Conservation (phyloP, 495 filamentous ascomycete species). For the Delitschia confertaspora region DNA sequence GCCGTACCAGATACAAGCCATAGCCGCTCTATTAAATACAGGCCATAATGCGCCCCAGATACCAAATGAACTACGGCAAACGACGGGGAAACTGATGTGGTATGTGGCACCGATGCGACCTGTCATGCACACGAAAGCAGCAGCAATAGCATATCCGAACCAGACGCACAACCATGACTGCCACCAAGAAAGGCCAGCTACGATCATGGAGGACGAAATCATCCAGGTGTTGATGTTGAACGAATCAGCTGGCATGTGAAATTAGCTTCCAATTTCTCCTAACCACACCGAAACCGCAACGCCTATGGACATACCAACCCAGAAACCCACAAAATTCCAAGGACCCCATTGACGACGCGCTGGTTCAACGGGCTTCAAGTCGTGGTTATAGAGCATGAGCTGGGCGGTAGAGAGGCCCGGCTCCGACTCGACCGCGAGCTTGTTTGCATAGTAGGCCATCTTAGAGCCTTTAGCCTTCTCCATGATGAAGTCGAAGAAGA, state of each 20-base stretch:
- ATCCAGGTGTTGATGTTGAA: constrained; percentile 99
- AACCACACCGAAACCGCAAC: neutral
- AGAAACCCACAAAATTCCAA: constrained; percentile 75
- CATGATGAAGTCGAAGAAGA: constrained; percentile 28
- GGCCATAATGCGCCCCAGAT: constrained; percentile 60
- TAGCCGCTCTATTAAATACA: constrained; percentile 78
- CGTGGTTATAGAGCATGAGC: constrained; percentile 81
- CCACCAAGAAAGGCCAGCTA: constrained; percentile 82
- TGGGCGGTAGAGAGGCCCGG: constrained; percentile 73
- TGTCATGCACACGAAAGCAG: constrained; percentile 62
- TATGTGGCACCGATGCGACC: constrained; percentile 57
- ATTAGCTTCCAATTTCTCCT: no score
- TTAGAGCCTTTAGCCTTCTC: constrained; percentile 33
- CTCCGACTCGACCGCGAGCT: constrained; percentile 63
- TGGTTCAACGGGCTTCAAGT: constrained; percentile 83
- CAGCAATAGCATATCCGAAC: constrained; percentile 66
- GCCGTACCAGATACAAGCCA: constrained; percentile 79
- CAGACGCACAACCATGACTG: constrained; percentile 79
- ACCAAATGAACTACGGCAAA: constrained; percentile 33
- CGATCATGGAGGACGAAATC: constrained; percentile 80
- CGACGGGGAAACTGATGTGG: constrained; percentile 38
- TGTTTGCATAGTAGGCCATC: constrained; percentile 33
- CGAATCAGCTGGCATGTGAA: constrained; percentile 55
- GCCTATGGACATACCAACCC: constrained; percentile 21
- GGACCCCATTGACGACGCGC: constrained; percentile 78